A percentile compares a stretch with the other conserved stretches of the same genome.
Conservation (phyloP, 768 basidiomycete genomes). For the Auricularia auricula-judae region DNA sequence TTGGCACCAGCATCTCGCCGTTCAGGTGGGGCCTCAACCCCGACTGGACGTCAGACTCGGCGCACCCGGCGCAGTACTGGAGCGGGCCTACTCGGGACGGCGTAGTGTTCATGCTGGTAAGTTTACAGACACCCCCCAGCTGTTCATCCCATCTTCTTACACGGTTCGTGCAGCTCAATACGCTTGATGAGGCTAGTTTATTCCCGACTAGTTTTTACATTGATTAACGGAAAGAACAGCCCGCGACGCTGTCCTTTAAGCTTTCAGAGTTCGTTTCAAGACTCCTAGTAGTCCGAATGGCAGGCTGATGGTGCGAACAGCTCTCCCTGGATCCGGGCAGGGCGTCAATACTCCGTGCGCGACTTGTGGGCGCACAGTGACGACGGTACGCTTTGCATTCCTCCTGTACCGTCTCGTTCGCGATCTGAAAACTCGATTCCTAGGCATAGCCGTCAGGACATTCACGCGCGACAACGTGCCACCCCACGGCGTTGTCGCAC, state of each 20-base stretch:
- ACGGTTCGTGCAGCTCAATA: slow-evolving; percentile 37
- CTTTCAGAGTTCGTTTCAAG: slow-evolving; percentile 32
- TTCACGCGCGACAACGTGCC: slow-evolving; percentile 49
- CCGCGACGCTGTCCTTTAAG: slow-evolving; percentile 48
- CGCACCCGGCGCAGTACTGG: slow-evolving; percentile 62
- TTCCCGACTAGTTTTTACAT: not conserved
- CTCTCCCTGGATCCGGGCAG: slow-evolving; percentile 61
- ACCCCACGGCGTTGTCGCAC: slow-evolving; percentile 56
- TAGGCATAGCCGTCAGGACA: slow-evolving; percentile 34
- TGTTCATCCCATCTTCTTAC: not conserved
- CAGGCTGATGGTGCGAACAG: not conserved
- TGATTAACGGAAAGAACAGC: slow-evolving; percentile 12
- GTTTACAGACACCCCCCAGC: slow-evolving; percentile 6
- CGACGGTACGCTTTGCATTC: slow-evolving; percentile 36
- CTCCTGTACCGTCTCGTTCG: not conserved
- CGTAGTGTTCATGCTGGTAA: slow-evolving; percentile 55
- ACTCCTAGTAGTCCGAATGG: too few species aligned
- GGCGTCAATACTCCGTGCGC: slow-evolving; percentile 52
- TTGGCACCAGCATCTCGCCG: slow-evolving; percentile 50
- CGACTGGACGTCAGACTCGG: slow-evolving; percentile 27
- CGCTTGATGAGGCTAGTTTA: slow-evolving; percentile 24
- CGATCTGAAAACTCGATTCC: not conserved
- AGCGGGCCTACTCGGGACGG: slow-evolving; percentile 56
- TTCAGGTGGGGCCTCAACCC: slow-evolving; percentile 58
- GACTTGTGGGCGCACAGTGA: slow-evolving; percentile 66